These are phyloP conservation scores for Gossypium laxum DNA, from an alignment of 441 rosid genomes.

Conservation along the genomic window DNA sequence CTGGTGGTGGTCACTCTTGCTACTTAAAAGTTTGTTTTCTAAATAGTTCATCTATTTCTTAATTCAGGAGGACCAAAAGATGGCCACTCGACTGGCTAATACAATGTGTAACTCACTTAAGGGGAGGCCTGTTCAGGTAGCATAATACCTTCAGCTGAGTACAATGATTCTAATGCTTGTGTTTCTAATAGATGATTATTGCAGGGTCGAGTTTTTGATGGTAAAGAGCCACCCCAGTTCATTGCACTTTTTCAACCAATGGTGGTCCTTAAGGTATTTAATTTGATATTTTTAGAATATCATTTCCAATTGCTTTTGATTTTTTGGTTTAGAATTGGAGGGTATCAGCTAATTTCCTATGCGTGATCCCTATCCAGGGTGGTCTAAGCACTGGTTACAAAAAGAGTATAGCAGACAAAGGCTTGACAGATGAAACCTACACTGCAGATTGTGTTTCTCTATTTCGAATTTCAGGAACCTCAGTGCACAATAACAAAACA, in stretches of 20 bases:
- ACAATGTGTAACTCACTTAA: constrained; percentile 74
- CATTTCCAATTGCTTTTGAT: not conserved
- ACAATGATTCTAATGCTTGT: constrained; percentile 13
- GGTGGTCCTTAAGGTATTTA: constrained; percentile 77
- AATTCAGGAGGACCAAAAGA: constrained; percentile 74
- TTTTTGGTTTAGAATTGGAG: not conserved
- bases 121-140: constrained; percentile 93
- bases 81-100: constrained; percentile 63
- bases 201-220: constrained; percentile 83
- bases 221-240: constrained; percentile 93
- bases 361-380: constrained; percentile 44
- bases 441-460: constrained; percentile 64
- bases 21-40: not conserved
- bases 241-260: constrained; percentile 89
- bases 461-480: constrained; percentile 75
- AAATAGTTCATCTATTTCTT: constrained; percentile 9
- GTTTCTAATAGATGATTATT: constrained; percentile 27
- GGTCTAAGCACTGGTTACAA: constrained; percentile 89
- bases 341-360: constrained; percentile 14
- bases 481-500: constrained; percentile 55
- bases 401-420: constrained; percentile 47
- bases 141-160: constrained; percentile 13
- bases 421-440: constrained; percentile 63
- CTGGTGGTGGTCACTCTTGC: not conserved
- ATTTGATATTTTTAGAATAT: constrained; percentile 11